Conservation (phyloP, 2,329 filamentous ascomycete genomes). For the Septoria linicola region DNA sequence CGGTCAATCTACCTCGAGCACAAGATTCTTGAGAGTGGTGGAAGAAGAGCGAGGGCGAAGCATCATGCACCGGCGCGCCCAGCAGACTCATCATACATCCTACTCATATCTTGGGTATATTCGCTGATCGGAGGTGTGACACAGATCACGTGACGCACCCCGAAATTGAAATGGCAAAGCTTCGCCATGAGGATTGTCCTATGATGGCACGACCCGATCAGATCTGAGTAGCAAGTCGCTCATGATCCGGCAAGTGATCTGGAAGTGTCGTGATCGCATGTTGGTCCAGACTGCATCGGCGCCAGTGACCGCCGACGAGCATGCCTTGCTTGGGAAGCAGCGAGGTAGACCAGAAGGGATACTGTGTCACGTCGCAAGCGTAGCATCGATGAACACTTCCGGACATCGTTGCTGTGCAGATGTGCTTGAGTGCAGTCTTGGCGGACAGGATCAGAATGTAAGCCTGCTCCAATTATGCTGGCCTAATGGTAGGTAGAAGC, state of each 20-base stretch:
- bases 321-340: not conserved
- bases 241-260: too few relatives aligned
- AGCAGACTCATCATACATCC: not conserved
- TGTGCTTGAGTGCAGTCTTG: not conserved
- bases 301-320: not conserved
- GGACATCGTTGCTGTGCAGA: conserved; percentile 11
- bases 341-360: not conserved
- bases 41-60: too few relatives aligned
- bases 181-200: not conserved
- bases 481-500: not conserved
- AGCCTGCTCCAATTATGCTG: not conserved
- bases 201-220: too few relatives aligned
- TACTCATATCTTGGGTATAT: conserved; percentile 6
- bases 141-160: not conserved
- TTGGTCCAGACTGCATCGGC: too few relatives aligned
- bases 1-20: too few relatives aligned
- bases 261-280: too few relatives aligned
- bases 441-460: not conserved
- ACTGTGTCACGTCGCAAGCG: not conserved
- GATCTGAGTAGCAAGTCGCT: too few relatives aligned
- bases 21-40: too few relatives aligned
- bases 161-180: not conserved
- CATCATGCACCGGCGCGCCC: not conserved
- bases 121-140: conserved; percentile 2
- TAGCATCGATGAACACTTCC: conserved; percentile 18